These are phyloP conservation scores for Fragaria ananassa DNA, from an alignment of 306 rosid genomes.

Conservation along the genomic window DNA sequence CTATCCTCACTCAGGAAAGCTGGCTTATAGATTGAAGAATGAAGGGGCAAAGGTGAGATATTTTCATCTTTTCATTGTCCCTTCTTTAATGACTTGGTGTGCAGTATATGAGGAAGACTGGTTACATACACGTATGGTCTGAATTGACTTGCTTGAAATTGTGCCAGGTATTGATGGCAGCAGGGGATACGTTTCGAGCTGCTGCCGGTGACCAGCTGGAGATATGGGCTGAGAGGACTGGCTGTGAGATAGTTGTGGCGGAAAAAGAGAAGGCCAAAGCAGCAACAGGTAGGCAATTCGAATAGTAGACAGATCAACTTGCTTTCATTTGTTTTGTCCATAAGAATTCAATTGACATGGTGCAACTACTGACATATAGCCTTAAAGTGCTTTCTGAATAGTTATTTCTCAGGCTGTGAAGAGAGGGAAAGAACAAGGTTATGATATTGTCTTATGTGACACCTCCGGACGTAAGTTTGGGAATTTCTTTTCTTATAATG, in stretches of 20 bases:
- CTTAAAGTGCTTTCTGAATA: constrained; percentile 54
- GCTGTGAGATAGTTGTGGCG: constrained; percentile 86
- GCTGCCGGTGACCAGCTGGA: constrained; percentile 98
- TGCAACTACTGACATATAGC: constrained; percentile 36
- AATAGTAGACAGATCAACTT: constrained; percentile 14
- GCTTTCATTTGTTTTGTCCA: constrained; percentile 4
- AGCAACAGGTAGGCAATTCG: constrained; percentile 51
- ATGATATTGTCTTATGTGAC: constrained; percentile 85
- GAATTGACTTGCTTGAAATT: constrained; percentile 18
- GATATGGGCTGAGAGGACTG: constrained; percentile 98
- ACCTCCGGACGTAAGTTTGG: constrained; percentile 89
- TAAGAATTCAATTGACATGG: constrained; percentile 1
- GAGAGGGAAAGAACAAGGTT: constrained; percentile 75
- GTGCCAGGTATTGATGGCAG: constrained; percentile 84
- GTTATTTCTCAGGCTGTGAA: constrained; percentile 93
- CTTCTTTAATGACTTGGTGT: neutral
- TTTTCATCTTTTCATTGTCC: constrained; percentile 23
- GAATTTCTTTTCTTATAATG: constrained; percentile 18
- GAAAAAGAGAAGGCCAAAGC: constrained; percentile 85
- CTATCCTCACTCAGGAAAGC: constrained; percentile 67
- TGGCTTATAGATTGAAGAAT: constrained; percentile 84
- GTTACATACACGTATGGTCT: constrained; percentile 1
- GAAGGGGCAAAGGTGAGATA: constrained; percentile 84
- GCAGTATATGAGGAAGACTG: neutral
- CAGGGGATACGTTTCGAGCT: constrained; percentile 98